These are phyloP conservation scores for Gymnopilus dilepis DNA, from an alignment of 768 basidiomycete genomes.

Conservation along the genomic window DNA sequence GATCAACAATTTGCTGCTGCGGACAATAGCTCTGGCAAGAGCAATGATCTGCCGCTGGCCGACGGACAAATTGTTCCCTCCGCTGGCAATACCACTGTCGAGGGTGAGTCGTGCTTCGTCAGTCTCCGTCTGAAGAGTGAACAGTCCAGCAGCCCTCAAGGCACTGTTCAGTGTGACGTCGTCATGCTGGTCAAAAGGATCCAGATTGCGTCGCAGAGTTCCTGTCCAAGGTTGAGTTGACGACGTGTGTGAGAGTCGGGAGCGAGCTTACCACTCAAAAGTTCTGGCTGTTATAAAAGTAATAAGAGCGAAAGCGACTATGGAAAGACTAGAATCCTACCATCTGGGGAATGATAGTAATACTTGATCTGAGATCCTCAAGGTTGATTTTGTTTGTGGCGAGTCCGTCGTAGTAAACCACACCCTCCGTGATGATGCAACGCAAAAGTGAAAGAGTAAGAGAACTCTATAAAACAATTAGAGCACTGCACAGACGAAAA, in stretches of 20 bases:
- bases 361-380: slow-evolving; percentile 55
- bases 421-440: slow-evolving; percentile 57
- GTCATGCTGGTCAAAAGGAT: slow-evolving; percentile 64
- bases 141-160: slow-evolving; percentile 43
- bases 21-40: slow-evolving; percentile 14
- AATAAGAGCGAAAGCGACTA: neutral
- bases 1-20: slow-evolving; percentile 16
- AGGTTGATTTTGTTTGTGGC: slow-evolving; percentile 54
- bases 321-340: slow-evolving; percentile 5
- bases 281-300: slow-evolving; percentile 34
- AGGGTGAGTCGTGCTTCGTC: slow-evolving; percentile 52
- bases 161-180: slow-evolving; percentile 48
- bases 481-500: neutral
- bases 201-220: slow-evolving; percentile 67
- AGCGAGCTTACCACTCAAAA: slow-evolving; percentile 48
- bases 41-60: slow-evolving; percentile 18
- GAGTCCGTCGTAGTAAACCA: slow-evolving; percentile 60
- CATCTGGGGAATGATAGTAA: slow-evolving; percentile 63
- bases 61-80: slow-evolving; percentile 13
- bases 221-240: neutral
- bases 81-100: slow-evolving; percentile 37
- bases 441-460: slow-evolving; percentile 57
- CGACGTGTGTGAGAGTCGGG: neutral
- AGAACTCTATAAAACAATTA: slow-evolving; percentile 35
- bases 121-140: slow-evolving; percentile 44